Conservation (phyloP, 2,329 filamentous ascomycete species). For the Lasiodiplodia sp. region DNA sequence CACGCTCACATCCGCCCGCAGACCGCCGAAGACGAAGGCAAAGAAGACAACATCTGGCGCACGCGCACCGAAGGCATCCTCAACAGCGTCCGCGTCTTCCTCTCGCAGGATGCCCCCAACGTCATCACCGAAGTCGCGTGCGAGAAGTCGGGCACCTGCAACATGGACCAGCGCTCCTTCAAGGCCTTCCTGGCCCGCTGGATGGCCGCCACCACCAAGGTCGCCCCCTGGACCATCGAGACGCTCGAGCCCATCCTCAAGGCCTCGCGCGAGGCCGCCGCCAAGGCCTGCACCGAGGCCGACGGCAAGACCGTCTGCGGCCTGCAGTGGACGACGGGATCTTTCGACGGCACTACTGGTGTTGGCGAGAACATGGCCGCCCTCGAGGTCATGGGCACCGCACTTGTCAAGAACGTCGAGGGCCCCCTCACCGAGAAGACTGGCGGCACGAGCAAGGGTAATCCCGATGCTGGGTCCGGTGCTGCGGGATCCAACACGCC, state of each 20-base stretch:
- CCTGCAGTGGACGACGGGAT: constrained; percentile 52
- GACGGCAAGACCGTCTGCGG: constrained; percentile 57
- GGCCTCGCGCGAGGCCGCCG: constrained; percentile 64
- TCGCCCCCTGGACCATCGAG: constrained; percentile 47
- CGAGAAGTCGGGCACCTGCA: constrained; percentile 54
- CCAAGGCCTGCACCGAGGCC: constrained; percentile 61
- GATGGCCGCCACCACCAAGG: constrained; percentile 51
- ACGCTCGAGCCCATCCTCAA: constrained; percentile 60
- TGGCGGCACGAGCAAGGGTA: constrained; percentile 60
- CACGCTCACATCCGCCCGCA: background rate
- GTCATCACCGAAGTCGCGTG: constrained; percentile 59
- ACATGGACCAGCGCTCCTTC: constrained; percentile 57
- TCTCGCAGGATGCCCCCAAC: constrained; percentile 39
- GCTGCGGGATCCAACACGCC: constrained; percentile 38
- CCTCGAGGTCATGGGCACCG: constrained; percentile 61
- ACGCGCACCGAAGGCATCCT: constrained; percentile 44
- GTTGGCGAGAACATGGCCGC: constrained; percentile 68
- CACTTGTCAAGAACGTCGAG: constrained; percentile 30
- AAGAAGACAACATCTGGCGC: constrained; percentile 27
- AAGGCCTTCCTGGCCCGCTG: constrained; percentile 54
- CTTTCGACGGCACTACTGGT: constrained; percentile 57
- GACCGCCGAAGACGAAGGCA: constrained; percentile 14
- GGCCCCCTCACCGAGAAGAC: constrained; percentile 53
- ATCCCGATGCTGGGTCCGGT: constrained; percentile 51
- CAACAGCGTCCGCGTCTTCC: constrained; percentile 51